Conservation (phyloP, 345 rosid genomes). For the Lepidium didymum region DNA sequence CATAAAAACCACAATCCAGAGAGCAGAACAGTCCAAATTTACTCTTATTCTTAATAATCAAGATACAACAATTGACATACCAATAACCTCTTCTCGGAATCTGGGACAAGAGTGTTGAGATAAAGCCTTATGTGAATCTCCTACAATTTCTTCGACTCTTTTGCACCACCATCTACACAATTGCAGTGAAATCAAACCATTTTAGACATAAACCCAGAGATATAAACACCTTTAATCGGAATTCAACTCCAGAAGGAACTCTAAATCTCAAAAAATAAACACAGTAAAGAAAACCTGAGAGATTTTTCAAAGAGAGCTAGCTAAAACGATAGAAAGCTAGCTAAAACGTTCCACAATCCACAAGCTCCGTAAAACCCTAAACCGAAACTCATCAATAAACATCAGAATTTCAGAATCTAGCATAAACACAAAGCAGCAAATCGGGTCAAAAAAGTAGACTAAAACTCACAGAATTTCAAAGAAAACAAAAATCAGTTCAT, state of each 20-base stretch:
- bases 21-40: not conserved
- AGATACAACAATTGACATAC: not conserved
- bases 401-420: slow-evolving; percentile 10
- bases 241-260: not conserved
- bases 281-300: not conserved
- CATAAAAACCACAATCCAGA: not conserved
- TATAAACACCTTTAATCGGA: not conserved
- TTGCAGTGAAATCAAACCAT: not conserved
- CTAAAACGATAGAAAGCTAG: not conserved
- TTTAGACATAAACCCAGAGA: not conserved
- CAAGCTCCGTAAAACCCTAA: slow-evolving; percentile 21
- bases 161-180: not conserved
- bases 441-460: not conserved
- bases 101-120: not conserved
- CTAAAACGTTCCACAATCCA: not conserved
- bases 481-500: not conserved
- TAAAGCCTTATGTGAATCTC: not conserved
- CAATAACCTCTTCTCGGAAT: not conserved
- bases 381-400: not conserved
- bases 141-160: not conserved
- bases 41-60: not conserved
- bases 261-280: not conserved
- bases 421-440: not conserved
- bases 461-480: not conserved
- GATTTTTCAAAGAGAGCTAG: not conserved